Percentiles rank a stretch among this genome's conserved stretches.
Evolutionary conservation across 1,284 basidiomycete genomes (phyloP).

Genomic region (Thelephora terrestris): DNA sequence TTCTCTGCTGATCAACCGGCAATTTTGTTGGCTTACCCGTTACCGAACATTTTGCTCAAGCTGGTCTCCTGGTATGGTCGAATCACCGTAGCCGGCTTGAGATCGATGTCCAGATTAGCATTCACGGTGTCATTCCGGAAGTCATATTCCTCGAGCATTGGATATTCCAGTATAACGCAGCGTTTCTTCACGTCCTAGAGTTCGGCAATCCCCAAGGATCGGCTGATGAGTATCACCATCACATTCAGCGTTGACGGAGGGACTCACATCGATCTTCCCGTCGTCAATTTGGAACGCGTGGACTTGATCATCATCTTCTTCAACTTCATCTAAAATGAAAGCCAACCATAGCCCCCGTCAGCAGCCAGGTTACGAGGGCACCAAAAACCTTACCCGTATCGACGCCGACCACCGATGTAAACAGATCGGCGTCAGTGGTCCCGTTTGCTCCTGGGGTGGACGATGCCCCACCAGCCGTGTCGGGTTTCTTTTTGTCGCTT

Average conservation of each 20-base stretch:
- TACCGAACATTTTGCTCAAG: slow-evolving; percentile 97
- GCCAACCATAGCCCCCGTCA: slow-evolving; percentile 6
- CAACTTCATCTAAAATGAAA: slow-evolving; percentile 69
- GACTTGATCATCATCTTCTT: slow-evolving; percentile 92
- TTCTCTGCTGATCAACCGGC: not conserved
- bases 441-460: slow-evolving; percentile 20
- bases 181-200: slow-evolving; percentile 80
- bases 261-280: slow-evolving; percentile 75
- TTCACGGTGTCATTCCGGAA: slow-evolving; percentile 94
- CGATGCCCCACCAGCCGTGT: slow-evolving; percentile 23
- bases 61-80: slow-evolving; percentile 96
- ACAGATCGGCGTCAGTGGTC: slow-evolving; percentile 61
- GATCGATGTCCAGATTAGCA: slow-evolving; percentile 90
- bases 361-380: not conserved
- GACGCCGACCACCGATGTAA: slow-evolving; percentile 87
- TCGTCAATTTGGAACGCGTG: slow-evolving; percentile 93
- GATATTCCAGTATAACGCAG: slow-evolving; percentile 91
- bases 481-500: slow-evolving; percentile 55
- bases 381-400: slow-evolving; percentile 56
- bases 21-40: slow-evolving; percentile 51
- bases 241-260: not conserved
- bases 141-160: slow-evolving; percentile 96
- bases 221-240: not conserved
- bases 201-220: slow-evolving; percentile 4
- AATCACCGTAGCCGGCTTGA: slow-evolving; percentile 93